Evolutionary conservation across 768 basidiomycete genomes (phyloP).

Genomic region (Pisolithus microcarpus): DNA sequence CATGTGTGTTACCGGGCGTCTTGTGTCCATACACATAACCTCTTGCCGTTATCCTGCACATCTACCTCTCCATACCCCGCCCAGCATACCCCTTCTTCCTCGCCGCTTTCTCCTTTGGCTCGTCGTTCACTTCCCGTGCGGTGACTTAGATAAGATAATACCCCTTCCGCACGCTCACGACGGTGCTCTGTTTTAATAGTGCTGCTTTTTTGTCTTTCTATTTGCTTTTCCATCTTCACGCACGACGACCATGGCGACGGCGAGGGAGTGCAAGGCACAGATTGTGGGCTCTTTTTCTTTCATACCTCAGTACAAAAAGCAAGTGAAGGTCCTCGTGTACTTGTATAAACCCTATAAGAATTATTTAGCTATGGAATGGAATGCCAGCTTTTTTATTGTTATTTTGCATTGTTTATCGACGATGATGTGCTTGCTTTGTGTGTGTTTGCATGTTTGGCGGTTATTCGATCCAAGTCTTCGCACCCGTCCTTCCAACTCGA

Average conservation of each 20-base stretch:
- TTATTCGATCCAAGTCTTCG: background rate
- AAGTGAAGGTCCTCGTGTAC: background rate
- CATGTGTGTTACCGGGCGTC: background rate
- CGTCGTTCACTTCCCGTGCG: background rate
- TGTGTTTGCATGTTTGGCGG: background rate
- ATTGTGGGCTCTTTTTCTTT: background rate
- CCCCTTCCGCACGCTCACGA: background rate
- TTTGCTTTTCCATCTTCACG: background rate
- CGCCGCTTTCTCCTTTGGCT: background rate
- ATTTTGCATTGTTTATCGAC: background rate
- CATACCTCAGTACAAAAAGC: background rate
- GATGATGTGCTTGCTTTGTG: background rate
- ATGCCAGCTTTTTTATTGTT: background rate
- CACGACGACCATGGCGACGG: background rate
- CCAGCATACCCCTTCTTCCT: background rate
- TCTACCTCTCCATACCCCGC: background rate
- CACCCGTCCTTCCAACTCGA: background rate
- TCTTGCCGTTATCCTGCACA: background rate
- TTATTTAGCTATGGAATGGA: constrained; percentile 2
- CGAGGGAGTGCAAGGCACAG: background rate
- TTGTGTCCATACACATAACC: constrained; percentile 20
- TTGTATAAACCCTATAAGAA: background rate
- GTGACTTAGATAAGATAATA: constrained; percentile 3
- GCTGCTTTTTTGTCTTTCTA: background rate
- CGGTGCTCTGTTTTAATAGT: background rate